These are phyloP conservation scores for Lachnellula subtilissima DNA, from an alignment of 2,329 filamentous ascomycete species.

Conservation along the genomic window DNA sequence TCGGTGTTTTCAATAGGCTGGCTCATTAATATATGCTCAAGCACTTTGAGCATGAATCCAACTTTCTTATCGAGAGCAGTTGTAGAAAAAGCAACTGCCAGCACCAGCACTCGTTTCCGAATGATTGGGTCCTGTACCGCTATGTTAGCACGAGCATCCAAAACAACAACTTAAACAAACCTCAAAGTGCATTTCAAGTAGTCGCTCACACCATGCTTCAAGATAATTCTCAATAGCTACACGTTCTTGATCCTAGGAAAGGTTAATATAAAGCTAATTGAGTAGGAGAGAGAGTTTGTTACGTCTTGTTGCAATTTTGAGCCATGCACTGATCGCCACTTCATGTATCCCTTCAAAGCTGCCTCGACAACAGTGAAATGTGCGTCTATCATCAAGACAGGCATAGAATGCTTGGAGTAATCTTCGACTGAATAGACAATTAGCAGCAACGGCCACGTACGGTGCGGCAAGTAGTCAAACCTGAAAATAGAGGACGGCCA, in stretches of 20 bases:
- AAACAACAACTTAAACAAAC: constrained; percentile 7
- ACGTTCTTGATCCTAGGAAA: constrained; percentile 42
- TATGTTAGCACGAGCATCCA: constrained; percentile 31
- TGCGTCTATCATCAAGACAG: constrained; percentile 77
- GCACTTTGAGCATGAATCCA: constrained; percentile 78
- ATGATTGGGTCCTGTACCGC: constrained; percentile 64
- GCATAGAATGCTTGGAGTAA: constrained; percentile 65
- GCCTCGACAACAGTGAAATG: constrained; percentile 88
- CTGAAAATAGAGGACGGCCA: constrained; percentile 59
- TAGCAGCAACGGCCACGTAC: constrained; percentile 8
- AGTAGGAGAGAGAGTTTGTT: background rate
- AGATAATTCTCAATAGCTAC: constrained; percentile 57
- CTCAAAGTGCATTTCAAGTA: constrained; percentile 69
- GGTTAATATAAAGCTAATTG: constrained; percentile 17
- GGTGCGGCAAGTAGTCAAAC: constrained; percentile 40
- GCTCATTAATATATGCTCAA: constrained; percentile 86
- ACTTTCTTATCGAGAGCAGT: constrained; percentile 72
- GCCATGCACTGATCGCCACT: constrained; percentile 59
- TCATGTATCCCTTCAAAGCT: constrained; percentile 80
- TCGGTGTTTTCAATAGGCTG: constrained; percentile 69
- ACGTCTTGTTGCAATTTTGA: constrained; percentile 43
- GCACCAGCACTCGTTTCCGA: constrained; percentile 72
- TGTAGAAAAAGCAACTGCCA: constrained; percentile 80
- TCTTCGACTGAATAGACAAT: constrained; percentile 40
- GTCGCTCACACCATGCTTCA: constrained; percentile 66